Base-by-base conservation (phyloP, 495 filamentous ascomycete species). In the Xylaria scruposa region DNA sequence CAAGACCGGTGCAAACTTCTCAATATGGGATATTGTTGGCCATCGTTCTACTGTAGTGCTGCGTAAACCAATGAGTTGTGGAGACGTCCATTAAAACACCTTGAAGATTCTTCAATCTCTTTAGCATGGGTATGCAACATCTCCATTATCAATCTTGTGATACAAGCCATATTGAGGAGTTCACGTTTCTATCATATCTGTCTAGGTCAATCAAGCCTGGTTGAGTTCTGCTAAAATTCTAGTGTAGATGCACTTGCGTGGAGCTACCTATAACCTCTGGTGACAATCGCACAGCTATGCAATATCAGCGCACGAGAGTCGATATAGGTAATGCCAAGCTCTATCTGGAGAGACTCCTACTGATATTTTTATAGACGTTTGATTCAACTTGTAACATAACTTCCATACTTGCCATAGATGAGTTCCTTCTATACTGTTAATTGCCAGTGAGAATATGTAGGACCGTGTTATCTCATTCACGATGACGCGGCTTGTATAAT, bases 401-500 rank as follows among this genome's bases (percentile, higher is more conserved):
- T 19, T 56, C 26, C 29, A 17, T 31, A 31, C 53, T 31, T 15
- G 3, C 29, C 4, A 54, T 54, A 15, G 49, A 10, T 8, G 53
- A 31, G 53, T 56, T 31, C 15, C 26, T 13, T 56, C 31, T 12
- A 56, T 26, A 31, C 7, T 15, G 19, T 58, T 38, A 3, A 8
- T 6, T 60, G 4, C 31, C 24, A 38, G 29, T 0, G 0, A 60
- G 17, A 60, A 21, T 4, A 60, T 60, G 21, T 21, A 21, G 13
- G 7, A 13, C 38, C n/a, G 2, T 60, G 33, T 6, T 44, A 10
- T 29, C 44, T 24, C 17, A 8, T n/a, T 19, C 5, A 8, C 12
- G 38, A 63, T 15, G 60, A 29, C n/a, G 38, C 7, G 36, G 60
- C 60, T 63, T 29, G 60, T 44, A 63, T 63, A 21, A 12, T 26